Conservation (phyloP, 352 stramenopile species). For the Poterioochromonas sp. region DNA sequence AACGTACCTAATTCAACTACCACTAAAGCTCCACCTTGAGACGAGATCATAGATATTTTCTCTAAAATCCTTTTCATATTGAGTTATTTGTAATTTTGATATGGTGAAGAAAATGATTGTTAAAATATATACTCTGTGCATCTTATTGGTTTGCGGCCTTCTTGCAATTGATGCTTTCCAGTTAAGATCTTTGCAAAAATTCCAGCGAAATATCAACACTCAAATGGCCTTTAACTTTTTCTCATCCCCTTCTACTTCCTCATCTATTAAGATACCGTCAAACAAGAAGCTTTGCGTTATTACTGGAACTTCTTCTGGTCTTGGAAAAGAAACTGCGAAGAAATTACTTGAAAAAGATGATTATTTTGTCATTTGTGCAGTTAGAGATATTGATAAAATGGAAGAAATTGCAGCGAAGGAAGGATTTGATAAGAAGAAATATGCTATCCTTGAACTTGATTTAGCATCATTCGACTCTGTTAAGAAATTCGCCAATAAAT, state of each 20-base stretch:
- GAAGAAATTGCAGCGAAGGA: constrained; percentile 61
- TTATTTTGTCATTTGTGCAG: constrained; percentile 67
- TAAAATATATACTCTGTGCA: too few species aligned
- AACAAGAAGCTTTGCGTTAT: constrained; percentile 57
- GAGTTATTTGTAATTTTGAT: too few species aligned
- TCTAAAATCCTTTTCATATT: too few species aligned
- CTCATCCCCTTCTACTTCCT: background rate
- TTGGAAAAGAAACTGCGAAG: constrained; percentile 54
- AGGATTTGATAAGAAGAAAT: constrained; percentile 58
- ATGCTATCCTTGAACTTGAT: constrained; percentile 67
- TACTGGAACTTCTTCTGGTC: constrained; percentile 61
- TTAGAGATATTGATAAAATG: constrained; percentile 65
- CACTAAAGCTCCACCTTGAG: too few species aligned
- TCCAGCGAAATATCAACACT: too few species aligned
- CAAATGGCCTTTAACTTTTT: background rate
- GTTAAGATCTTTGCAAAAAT: too few species aligned
- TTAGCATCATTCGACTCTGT: constrained; percentile 67
- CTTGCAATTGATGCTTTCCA: too few species aligned
- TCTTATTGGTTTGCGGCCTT: too few species aligned
- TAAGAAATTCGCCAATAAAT: constrained; percentile 57
- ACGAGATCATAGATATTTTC: too few species aligned
- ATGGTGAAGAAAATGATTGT: too few species aligned
- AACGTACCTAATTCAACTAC: too few species aligned
- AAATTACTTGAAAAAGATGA: constrained; percentile 42
- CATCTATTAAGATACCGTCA: background rate